These are phyloP conservation scores for Geotrichum carabidarum DNA, from an alignment of 1,139 yeast species.

Conservation along the genomic window DNA sequence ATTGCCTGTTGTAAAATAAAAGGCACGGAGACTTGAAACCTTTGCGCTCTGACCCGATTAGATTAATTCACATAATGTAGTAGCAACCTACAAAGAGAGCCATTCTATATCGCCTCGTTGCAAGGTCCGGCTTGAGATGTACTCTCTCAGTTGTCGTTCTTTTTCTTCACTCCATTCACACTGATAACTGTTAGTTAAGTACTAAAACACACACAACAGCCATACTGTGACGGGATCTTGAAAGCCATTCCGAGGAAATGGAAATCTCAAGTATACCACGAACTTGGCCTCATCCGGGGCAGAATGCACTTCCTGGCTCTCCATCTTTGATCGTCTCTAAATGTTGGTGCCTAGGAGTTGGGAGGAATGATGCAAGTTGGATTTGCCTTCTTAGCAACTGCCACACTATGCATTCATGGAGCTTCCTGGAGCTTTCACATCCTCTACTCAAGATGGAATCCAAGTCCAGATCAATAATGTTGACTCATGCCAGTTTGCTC, in stretches of 20 bases:
- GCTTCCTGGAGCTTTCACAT: neutral
- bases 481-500: constrained; percentile 58
- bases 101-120: constrained; percentile 42
- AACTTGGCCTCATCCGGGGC: constrained; percentile 13
- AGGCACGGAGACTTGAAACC: constrained; percentile 40
- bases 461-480: constrained; percentile 38
- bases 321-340: constrained; percentile 1
- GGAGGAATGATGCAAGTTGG: neutral
- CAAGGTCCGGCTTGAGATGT: constrained; percentile 36
- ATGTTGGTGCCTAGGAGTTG: neutral
- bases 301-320: constrained; percentile 9
- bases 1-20: constrained; percentile 46
- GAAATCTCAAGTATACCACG: constrained; percentile 39
- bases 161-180: constrained; percentile 41
- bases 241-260: constrained; percentile 40
- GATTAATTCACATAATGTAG: neutral
- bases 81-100: constrained; percentile 6
- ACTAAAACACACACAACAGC: neutral
- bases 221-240: constrained; percentile 40
- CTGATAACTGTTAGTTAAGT: constrained; percentile 17
- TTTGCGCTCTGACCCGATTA: constrained; percentile 25
- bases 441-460: neutral
- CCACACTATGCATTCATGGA: neutral
- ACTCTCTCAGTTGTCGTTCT: constrained; percentile 42
- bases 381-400: neutral